phyloP scores from a whole-genome alignment of 2,329 filamentous ascomycete species.

The Byssothecium circinans region DNA sequence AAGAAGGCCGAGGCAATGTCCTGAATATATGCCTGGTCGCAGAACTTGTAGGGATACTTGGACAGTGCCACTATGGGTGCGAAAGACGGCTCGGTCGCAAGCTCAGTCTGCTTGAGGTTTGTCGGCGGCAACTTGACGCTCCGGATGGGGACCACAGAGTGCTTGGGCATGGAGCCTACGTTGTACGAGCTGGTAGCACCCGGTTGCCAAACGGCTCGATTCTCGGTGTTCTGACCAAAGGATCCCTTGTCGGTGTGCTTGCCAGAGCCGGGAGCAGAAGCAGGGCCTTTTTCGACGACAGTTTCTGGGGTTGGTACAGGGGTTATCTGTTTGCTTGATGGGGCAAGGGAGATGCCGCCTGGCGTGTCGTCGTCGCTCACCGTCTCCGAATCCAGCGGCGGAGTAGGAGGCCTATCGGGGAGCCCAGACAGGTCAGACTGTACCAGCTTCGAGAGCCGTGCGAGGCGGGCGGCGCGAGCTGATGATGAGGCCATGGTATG shows the following conservation, averaged over 20 bases:
- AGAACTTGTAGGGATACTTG: slow-evolving; percentile 62
- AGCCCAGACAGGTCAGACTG: slow-evolving; percentile 28
- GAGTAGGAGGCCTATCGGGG: slow-evolving; percentile 19
- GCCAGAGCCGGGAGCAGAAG: background rate
- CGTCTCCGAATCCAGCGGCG: background rate
- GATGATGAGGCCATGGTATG: slow-evolving; percentile 22
- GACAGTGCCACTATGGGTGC: slow-evolving; percentile 52
- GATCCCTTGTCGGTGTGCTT: background rate
- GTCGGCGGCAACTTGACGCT: slow-evolving; percentile 15
- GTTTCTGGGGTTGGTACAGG: too few species aligned
- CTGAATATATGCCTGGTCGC: slow-evolving; percentile 54
- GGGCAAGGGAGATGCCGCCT: slow-evolving; percentile 26
- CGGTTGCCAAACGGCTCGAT: slow-evolving; percentile 24
- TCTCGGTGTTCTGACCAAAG: slow-evolving; percentile 15
- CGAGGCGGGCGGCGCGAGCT: slow-evolving; percentile 27
- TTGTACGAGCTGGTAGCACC: slow-evolving; percentile 29
- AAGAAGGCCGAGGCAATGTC: slow-evolving; percentile 59
- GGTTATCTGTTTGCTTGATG: slow-evolving; percentile 13
- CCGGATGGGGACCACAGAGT: slow-evolving; percentile 10
- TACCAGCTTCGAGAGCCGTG: slow-evolving; percentile 23
- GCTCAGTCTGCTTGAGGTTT: slow-evolving; percentile 32
- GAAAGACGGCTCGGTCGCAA: slow-evolving; percentile 42
- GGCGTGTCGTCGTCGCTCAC: slow-evolving; percentile 17
- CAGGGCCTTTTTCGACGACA: too few species aligned
- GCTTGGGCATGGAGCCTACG: slow-evolving; percentile 10